Evolutionary conservation across 768 basidiomycete species (phyloP).

Genomic region (Podaxis sp.): DNA sequence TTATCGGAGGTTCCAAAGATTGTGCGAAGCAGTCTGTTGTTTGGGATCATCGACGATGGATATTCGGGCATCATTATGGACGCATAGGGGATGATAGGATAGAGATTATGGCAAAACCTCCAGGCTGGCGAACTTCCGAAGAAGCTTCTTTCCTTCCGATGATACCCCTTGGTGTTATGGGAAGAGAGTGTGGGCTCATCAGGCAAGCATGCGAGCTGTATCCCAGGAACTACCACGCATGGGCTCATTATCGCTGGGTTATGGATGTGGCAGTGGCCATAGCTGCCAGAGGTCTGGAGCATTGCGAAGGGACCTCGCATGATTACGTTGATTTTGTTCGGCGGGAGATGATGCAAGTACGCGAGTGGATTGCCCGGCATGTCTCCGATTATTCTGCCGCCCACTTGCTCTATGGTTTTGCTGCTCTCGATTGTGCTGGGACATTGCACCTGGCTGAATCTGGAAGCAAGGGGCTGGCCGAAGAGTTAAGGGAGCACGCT

Average conservation of each 20-base stretch:
- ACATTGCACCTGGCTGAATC: background rate
- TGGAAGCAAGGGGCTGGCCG: constrained; percentile 2
- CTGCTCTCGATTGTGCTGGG: constrained; percentile 17
- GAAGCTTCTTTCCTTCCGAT: constrained; percentile 24
- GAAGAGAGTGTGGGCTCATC: constrained; percentile 44
- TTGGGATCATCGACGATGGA: constrained; percentile 72
- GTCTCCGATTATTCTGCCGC: constrained; percentile 65
- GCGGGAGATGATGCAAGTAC: constrained; percentile 32
- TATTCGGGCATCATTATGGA: constrained; percentile 35
- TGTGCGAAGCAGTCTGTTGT: constrained; percentile 62
- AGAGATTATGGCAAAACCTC: background rate
- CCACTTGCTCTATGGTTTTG: constrained; percentile 44
- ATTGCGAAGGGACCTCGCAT: constrained; percentile 12
- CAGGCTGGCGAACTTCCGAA: constrained; percentile 22
- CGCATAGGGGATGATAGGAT: constrained; percentile 1
- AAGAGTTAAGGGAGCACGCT: constrained; percentile 35
- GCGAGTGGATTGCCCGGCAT: constrained; percentile 57
- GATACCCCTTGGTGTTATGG: constrained; percentile 32
- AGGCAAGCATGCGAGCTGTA: constrained; percentile 53
- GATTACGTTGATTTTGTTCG: constrained; percentile 29
- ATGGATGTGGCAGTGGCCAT: constrained; percentile 28
- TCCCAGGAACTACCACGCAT: constrained; percentile 72
- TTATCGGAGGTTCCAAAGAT: constrained; percentile 47
- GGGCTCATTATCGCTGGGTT: constrained; percentile 57
- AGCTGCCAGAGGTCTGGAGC: constrained; percentile 12